These are phyloP conservation scores for Serendipita vermifera DNA, from an alignment of 768 basidiomycete species.

Conservation along the genomic window DNA sequence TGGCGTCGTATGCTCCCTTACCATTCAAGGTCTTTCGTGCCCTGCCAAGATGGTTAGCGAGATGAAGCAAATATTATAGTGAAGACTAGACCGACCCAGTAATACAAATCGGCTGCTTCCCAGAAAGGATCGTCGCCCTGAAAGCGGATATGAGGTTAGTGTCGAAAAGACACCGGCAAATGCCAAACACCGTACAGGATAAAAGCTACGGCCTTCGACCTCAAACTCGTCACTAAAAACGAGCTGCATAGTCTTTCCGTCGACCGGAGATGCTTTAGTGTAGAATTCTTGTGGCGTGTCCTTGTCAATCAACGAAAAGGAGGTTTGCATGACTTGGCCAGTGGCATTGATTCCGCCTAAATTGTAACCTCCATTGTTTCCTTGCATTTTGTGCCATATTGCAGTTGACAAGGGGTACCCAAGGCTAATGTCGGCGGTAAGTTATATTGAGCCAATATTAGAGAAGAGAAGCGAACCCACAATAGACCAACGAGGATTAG, in stretches of 20 bases:
- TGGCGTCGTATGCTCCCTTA: constrained; percentile 39
- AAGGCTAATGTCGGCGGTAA: background rate
- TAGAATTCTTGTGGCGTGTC: constrained; percentile 52
- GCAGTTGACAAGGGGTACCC: constrained; percentile 12
- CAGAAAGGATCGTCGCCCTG: constrained; percentile 67
- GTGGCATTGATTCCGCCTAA: constrained; percentile 79
- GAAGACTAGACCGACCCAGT: constrained; percentile 26
- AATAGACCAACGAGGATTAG: constrained; percentile 22
- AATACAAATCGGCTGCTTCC: constrained; percentile 81
- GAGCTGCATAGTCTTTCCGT: constrained; percentile 67
- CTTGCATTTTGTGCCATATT: background rate
- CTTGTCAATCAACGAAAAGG: constrained; percentile 59
- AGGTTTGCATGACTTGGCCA: constrained; percentile 69
- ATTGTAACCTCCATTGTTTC: constrained; percentile 46
- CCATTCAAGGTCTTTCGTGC: constrained; percentile 16
- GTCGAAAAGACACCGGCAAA: background rate
- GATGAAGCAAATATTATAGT: background rate
- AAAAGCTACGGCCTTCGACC: constrained; percentile 59
- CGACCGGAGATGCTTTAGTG: constrained; percentile 47
- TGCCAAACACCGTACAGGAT: constrained; percentile 25
- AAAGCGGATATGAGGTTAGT: constrained; percentile 27
- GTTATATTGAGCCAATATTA: background rate
- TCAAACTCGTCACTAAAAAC: constrained; percentile 86
- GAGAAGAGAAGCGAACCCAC: constrained; percentile 4
- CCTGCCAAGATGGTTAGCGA: background rate